phyloP scores from a whole-genome alignment of 371 early-diverging fungal genomes.

The Rhizopus sp. region DNA sequence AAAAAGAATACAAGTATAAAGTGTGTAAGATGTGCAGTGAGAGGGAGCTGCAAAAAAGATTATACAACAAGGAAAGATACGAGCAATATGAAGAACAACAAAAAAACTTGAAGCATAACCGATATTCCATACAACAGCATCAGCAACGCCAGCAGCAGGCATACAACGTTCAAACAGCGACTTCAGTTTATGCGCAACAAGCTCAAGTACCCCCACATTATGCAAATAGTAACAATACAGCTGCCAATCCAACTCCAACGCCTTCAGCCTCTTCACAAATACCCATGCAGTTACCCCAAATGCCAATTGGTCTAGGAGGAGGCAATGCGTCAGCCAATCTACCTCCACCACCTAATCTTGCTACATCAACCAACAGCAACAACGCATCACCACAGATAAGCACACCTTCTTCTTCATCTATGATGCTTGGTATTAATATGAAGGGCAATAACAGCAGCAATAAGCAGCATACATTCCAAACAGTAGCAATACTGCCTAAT shows the following conservation, averaged over 20 bases:
- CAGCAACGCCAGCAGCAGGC: constrained; percentile 7
- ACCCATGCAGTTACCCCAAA: neutral
- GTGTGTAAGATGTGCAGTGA: constrained; percentile 24
- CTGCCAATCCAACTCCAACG: neutral
- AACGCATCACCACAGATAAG: constrained; percentile 18
- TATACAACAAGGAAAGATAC: constrained; percentile 24
- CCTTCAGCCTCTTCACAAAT: constrained; percentile 3
- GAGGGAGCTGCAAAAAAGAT: constrained; percentile 27
- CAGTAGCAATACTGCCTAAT: neutral
- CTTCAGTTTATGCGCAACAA: neutral
- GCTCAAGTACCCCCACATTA: neutral
- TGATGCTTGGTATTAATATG: constrained; percentile 15
- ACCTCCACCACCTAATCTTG: constrained; percentile 3
- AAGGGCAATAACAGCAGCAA: constrained; percentile 16
- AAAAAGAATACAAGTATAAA: constrained; percentile 23
- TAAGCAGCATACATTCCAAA: neutral
- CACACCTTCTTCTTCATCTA: constrained; percentile 14
- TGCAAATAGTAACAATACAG: neutral
- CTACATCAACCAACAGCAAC: constrained; percentile 12
- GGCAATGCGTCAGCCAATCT: constrained; percentile 3
- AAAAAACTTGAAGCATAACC: constrained; percentile 18
- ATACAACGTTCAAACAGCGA: constrained; percentile 10
- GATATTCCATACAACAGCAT: constrained; percentile 15
- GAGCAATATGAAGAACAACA: constrained; percentile 30
- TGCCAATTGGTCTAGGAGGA: constrained; percentile 9